phyloP scores from a whole-genome alignment of 257 asterid genomes.

The Penstemon davidsonii region DNA sequence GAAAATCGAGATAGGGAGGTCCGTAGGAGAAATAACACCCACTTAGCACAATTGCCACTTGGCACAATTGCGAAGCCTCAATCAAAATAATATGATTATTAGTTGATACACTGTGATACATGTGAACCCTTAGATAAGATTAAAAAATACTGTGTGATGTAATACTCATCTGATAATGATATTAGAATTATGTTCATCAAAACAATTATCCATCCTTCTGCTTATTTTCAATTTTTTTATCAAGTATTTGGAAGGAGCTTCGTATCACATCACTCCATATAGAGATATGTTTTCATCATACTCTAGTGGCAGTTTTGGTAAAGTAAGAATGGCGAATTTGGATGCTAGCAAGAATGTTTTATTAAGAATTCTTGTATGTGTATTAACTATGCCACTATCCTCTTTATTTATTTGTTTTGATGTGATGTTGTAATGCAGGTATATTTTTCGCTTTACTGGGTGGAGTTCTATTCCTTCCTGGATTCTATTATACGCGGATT shows the following conservation, averaged over 20 bases:
- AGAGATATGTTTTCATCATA: no score
- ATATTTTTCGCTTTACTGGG: conserved; percentile 81
- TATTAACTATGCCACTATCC: neutral
- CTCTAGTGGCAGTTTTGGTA: no score
- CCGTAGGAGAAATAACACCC: no score
- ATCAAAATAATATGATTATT: neutral
- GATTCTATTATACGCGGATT: conserved; percentile 87
- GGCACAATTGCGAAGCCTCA: no score
- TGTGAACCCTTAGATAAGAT: neutral
- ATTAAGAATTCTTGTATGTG: neutral
- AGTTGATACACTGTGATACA: neutral
- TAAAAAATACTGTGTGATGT: neutral
- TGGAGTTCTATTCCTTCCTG: conserved; percentile 83
- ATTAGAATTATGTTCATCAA: neutral
- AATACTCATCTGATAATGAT: neutral
- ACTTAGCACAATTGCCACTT: no score
- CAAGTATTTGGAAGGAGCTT: no score
- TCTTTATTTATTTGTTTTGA: conserved; percentile 16
- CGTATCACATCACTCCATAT: no score
- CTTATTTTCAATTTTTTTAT: neutral
- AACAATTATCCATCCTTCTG: neutral
- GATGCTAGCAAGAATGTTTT: neutral
- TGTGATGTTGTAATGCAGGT: conserved; percentile 48
- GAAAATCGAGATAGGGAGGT: no score
- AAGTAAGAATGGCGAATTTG: no score